phyloP scores from a whole-genome alignment of 1,284 basidiomycete species.

The Spongispora temasekensis region DNA sequence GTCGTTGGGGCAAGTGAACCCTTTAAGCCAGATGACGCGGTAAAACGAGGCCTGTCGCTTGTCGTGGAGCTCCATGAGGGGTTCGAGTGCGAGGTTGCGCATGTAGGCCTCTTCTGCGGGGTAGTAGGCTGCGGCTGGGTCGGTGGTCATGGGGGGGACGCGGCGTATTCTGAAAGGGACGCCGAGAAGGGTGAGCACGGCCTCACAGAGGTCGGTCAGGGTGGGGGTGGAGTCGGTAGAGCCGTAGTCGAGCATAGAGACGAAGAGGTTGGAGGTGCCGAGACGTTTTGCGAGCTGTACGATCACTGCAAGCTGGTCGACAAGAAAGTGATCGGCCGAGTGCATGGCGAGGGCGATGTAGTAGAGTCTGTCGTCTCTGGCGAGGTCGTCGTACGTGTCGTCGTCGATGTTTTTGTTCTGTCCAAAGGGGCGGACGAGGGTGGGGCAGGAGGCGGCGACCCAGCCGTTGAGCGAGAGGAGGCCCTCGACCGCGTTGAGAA shows the following conservation, averaged over 20 bases:
- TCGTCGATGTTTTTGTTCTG: conserved; percentile 83
- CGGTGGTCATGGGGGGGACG: conserved; percentile 85
- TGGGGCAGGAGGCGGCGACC: conserved; percentile 96
- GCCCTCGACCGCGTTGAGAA: conserved; percentile 86
- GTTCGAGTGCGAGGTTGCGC: conserved; percentile 88
- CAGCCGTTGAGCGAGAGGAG: conserved; percentile 93
- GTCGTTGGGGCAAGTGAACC: conserved; percentile 96
- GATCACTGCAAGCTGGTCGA: conserved; percentile 94
- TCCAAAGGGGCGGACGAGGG: conserved; percentile 86
- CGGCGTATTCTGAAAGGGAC: conserved; percentile 88
- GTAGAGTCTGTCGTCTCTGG: conserved; percentile 81
- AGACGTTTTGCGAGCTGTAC: conserved; percentile 90
- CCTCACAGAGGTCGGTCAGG: conserved; percentile 88
- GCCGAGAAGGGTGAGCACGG: conserved; percentile 86
- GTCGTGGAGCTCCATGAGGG: conserved; percentile 79
- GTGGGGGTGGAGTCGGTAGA: conserved; percentile 93
- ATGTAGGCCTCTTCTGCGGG: conserved; percentile 91
- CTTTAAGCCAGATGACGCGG: conserved; percentile 93
- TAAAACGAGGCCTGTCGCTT: conserved; percentile 81
- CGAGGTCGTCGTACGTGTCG: conserved; percentile 85
- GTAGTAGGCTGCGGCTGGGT: conserved; percentile 87
- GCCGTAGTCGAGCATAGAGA: conserved; percentile 94
- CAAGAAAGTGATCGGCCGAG: conserved; percentile 95
- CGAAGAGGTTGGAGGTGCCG: conserved; percentile 86
- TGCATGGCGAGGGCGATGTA: conserved; percentile 93